phyloP scores from a whole-genome alignment of 75 land plant genomes.

The Azolla pinnata region DNA sequence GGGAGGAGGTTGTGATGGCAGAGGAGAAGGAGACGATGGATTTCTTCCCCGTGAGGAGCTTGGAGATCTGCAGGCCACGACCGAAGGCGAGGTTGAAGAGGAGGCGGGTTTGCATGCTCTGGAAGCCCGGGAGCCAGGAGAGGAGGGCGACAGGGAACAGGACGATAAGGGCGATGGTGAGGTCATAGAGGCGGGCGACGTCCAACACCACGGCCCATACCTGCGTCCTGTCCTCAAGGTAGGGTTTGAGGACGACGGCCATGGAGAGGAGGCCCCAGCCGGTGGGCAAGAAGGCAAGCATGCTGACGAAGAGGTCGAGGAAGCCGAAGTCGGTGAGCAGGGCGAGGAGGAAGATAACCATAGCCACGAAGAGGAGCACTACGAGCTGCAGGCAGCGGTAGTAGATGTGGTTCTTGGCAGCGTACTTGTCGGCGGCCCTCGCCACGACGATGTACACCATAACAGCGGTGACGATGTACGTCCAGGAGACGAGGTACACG shows the following conservation, averaged over 20 bases:
- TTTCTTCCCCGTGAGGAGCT: conserved; percentile 7
- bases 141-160: conserved; percentile 7
- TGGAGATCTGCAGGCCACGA: conserved; percentile 17
- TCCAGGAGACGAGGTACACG: conserved; percentile 44
- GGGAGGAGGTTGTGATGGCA: no score
- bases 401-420: conserved; percentile 1
- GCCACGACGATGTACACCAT: conserved; percentile 3
- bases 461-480: conserved; percentile 4
- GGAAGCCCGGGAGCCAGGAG: conserved; percentile 17
- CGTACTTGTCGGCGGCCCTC: conserved; percentile 4
- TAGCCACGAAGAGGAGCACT: not conserved
- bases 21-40: no score
- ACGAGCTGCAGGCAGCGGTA: conserved; percentile 8
- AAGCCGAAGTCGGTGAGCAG: conserved; percentile 9
- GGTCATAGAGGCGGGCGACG: conserved; percentile 14
- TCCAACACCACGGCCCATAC: conserved; percentile 12
- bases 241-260: conserved; percentile 2
- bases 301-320: conserved; percentile 11
- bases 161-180: conserved; percentile 8
- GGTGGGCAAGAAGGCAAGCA: conserved; percentile 12
- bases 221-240: not conserved
- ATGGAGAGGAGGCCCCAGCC: conserved; percentile 10
- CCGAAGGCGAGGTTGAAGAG: conserved; percentile 18
- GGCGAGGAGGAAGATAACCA: conserved; percentile 4
- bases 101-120: conserved; percentile 14